These are phyloP conservation scores for Penicillium sp. DNA, from an alignment of 2,329 filamentous ascomycete genomes.

Conservation along the genomic window DNA sequence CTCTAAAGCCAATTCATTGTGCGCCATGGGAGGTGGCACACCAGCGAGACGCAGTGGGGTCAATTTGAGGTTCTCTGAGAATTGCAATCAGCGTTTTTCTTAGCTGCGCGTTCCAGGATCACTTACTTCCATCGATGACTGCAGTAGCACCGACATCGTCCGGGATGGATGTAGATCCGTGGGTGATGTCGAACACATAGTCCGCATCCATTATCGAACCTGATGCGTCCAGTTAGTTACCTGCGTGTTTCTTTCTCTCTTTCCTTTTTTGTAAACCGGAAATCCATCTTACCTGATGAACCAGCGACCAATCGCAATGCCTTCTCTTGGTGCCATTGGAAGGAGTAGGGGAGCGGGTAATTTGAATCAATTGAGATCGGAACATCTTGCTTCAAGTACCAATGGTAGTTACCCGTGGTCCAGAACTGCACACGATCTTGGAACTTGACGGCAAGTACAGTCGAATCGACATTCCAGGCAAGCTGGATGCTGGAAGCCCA, in stretches of 20 bases:
- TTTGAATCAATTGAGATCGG: slow-evolving; percentile 39
- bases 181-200: slow-evolving; percentile 66
- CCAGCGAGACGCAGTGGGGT: slow-evolving; percentile 84
- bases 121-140: slow-evolving; percentile 76
- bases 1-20: slow-evolving; percentile 68
- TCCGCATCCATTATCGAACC: slow-evolving; percentile 62
- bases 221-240: slow-evolving; percentile 16
- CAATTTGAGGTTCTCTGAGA: slow-evolving; percentile 66
- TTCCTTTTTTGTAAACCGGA: neutral
- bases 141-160: slow-evolving; percentile 77
- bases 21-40: slow-evolving; percentile 88
- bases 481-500: slow-evolving; percentile 64
- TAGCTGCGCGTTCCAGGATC: neutral
- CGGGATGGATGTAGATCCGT: slow-evolving; percentile 69
- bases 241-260: neutral
- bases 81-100: slow-evolving; percentile 22
- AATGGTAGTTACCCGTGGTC: slow-evolving; percentile 98
- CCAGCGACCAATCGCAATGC: slow-evolving; percentile 66
- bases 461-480: slow-evolving; percentile 90
- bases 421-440: slow-evolving; percentile 80
- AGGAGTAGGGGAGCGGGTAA: slow-evolving; percentile 26
- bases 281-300: slow-evolving; percentile 45
- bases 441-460: slow-evolving; percentile 79
- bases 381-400: slow-evolving; percentile 94
- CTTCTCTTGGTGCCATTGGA: slow-evolving; percentile 83